Percentiles rank a stretch among this genome's conserved stretches.
Conservation (phyloP, 2,329 filamentous ascomycete genomes). For the Phialocephala sp. region DNA sequence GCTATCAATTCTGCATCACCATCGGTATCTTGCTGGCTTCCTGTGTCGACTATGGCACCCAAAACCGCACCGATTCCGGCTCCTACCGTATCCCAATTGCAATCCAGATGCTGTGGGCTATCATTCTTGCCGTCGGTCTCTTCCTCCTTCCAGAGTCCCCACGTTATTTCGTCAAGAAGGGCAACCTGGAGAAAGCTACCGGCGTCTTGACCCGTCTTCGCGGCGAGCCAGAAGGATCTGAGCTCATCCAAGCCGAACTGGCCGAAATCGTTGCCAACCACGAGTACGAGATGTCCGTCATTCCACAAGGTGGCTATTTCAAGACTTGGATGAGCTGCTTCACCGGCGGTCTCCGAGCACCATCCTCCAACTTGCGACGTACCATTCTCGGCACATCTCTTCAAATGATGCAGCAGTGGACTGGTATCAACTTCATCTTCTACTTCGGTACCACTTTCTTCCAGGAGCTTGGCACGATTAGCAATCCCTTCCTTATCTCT, state of each 20-base stretch:
- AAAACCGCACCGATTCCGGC: conserved; percentile 64
- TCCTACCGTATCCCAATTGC: conserved; percentile 82
- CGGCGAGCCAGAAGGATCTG: conserved; percentile 73
- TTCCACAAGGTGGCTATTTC: conserved; percentile 68
- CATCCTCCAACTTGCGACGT: conserved; percentile 73
- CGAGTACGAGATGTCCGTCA: conserved; percentile 76
- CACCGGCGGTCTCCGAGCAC: conserved; percentile 68
- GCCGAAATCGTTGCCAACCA: conserved; percentile 89
- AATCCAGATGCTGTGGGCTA: conserved; percentile 80
- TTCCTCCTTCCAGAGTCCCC: conserved; percentile 83
- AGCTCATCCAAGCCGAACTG: conserved; percentile 79
- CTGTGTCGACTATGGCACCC: conserved; percentile 74
- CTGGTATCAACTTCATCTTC: conserved; percentile 91
- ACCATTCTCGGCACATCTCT: conserved; percentile 74
- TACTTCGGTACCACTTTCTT: conserved; percentile 88
- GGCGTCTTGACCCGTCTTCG: conserved; percentile 69
- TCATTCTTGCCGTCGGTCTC: conserved; percentile 75
- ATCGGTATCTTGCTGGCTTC: conserved; percentile 78
- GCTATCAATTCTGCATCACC: conserved; percentile 85
- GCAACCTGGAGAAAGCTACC: conserved; percentile 69
- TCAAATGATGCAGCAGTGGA: conserved; percentile 81
- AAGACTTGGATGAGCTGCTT: conserved; percentile 75
- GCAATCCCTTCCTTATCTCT: conserved; percentile 81
- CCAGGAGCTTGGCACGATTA: conserved; percentile 75
- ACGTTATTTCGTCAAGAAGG: conserved; percentile 83